phyloP scores from a whole-genome alignment of 495 filamentous ascomycete species.

The Podospora fimiseda region DNA sequence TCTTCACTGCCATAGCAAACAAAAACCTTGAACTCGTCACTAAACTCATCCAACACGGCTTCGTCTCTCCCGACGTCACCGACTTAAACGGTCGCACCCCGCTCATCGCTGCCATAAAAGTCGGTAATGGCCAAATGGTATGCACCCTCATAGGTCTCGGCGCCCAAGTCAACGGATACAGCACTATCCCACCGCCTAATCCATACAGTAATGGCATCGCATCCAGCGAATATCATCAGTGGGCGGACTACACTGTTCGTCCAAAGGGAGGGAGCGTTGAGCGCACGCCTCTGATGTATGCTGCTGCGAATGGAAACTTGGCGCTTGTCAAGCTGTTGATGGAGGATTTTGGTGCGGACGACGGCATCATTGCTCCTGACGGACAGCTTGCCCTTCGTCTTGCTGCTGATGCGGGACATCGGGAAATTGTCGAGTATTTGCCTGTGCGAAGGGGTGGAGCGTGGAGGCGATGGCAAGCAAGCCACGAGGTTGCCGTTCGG shows the following conservation, averaged over 20 bases:
- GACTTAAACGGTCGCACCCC: conserved; percentile 22
- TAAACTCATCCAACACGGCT: conserved; percentile 14
- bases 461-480: conserved; percentile 22
- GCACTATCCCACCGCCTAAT: not conserved
- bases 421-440: conserved; percentile 27
- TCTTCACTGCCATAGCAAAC: conserved; percentile 17
- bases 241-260: not conserved
- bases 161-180: conserved; percentile 23
- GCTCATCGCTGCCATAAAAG: conserved; percentile 29
- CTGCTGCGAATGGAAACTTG: conserved; percentile 20
- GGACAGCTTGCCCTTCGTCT: conserved; percentile 27
- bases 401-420: conserved; percentile 22
- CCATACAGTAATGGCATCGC: not conserved
- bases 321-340: conserved; percentile 21
- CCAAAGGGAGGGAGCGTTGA: not conserved
- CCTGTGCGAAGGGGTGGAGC: conserved; percentile 27
- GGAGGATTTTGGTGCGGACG: conserved; percentile 22
- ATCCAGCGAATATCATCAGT: not conserved
- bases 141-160: conserved; percentile 27
- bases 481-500: conserved; percentile 17
- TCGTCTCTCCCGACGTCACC: conserved; percentile 26
- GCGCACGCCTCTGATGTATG: conserved; percentile 31
- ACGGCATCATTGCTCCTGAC: conserved; percentile 24
- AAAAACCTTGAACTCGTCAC: conserved; percentile 17
- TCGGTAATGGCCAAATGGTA: conserved; percentile 24